phyloP scores from a whole-genome alignment of 2,329 filamentous ascomycete species.

The Hypocrella siamensis region DNA sequence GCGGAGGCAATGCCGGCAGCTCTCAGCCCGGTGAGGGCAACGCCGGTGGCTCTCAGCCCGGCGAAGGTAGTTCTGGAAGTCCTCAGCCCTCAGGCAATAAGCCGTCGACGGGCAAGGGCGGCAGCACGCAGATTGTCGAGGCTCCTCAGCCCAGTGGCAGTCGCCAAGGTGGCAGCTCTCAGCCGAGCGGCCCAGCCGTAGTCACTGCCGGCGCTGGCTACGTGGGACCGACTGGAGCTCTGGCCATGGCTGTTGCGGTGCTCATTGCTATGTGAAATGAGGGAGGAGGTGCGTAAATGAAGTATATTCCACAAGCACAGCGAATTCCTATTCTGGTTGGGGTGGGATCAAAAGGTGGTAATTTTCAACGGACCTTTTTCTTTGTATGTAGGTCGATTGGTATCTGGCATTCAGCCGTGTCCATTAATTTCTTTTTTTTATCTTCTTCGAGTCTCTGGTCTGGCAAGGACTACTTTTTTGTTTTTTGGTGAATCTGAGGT shows the following conservation, averaged over 20 bases:
- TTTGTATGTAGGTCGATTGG: too few species aligned
- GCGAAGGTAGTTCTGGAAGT: background rate
- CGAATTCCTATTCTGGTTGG: background rate
- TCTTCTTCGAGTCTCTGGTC: too few species aligned
- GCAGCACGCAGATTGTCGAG: background rate
- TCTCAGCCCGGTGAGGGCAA: background rate
- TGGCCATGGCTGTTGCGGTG: constrained; percentile 2
- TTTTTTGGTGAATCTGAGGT: too few species aligned
- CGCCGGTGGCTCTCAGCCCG: background rate
- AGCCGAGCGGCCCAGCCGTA: background rate
- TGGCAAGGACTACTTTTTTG: too few species aligned
- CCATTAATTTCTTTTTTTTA: too few species aligned
- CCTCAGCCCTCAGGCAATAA: background rate
- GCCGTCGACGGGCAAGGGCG: background rate
- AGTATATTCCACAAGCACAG: background rate
- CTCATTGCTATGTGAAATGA: constrained; percentile 1
- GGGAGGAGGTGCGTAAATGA: background rate
- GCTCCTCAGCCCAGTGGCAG: background rate
- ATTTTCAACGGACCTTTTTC: too few species aligned
- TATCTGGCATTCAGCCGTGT: too few species aligned
- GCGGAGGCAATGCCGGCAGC: background rate
- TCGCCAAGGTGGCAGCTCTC: background rate
- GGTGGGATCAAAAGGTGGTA: too few species aligned
- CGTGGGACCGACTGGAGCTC: constrained; percentile 1
- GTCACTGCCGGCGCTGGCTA: constrained; percentile 1